These are phyloP conservation scores for Penicillium sp. DNA, from an alignment of 2,329 filamentous ascomycete genomes.

Conservation along the genomic window DNA sequence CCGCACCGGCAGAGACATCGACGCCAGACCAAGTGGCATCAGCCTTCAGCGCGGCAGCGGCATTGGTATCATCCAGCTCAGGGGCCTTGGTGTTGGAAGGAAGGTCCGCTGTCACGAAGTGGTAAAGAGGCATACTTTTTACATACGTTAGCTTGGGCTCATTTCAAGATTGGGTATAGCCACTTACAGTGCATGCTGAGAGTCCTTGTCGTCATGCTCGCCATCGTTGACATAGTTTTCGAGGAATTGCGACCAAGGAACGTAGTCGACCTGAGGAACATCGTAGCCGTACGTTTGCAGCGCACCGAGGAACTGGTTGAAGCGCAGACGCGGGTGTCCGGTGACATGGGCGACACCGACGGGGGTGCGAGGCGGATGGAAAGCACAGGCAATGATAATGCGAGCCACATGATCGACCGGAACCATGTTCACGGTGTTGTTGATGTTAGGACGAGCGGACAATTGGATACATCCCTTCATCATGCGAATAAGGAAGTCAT, in stretches of 20 bases:
- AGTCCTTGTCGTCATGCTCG: conserved; percentile 53
- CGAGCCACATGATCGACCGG: conserved; percentile 78
- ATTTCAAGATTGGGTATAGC: not conserved
- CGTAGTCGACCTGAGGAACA: conserved; percentile 62
- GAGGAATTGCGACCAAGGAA: conserved; percentile 63
- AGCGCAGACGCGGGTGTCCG: conserved; percentile 68
- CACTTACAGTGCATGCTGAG: conserved; percentile 60
- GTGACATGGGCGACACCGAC: conserved; percentile 72
- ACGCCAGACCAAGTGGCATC: conserved; percentile 57
- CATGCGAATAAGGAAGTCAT: conserved; percentile 86
- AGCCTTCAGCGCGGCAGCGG: conserved; percentile 58
- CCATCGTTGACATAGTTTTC: conserved; percentile 62
- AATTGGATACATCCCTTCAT: conserved; percentile 85
- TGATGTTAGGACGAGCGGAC: conserved; percentile 65
- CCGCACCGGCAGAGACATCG: conserved; percentile 53
- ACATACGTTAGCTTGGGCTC: not conserved
- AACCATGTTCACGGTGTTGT: conserved; percentile 84
- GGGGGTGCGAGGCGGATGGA: conserved; percentile 56
- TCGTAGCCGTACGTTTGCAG: conserved; percentile 70
- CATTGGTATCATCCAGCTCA: conserved; percentile 69
- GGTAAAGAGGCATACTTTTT: conserved; percentile 61
- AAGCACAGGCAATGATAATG: conserved; percentile 69
- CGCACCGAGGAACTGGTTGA: conserved; percentile 70
- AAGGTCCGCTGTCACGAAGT: conserved; percentile 67
- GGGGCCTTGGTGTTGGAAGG: conserved; percentile 66